Conservation (phyloP, 2,329 filamentous ascomycete species). For the Fusarium guadeloupense region DNA sequence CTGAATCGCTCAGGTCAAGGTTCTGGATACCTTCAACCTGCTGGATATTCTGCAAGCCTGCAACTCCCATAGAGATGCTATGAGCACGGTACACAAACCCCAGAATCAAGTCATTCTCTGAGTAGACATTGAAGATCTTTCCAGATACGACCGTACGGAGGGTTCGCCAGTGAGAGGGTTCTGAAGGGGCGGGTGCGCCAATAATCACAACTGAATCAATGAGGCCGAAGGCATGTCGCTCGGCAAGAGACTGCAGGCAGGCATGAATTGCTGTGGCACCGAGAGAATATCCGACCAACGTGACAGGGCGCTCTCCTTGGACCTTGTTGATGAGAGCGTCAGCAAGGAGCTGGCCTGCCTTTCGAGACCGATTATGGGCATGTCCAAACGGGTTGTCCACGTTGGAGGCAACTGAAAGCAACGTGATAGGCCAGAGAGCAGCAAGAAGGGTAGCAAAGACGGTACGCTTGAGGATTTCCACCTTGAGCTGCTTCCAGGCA, state of each 20-base stretch:
- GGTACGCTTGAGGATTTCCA: conserved; percentile 77
- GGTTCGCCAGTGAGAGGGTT: conserved; percentile 75
- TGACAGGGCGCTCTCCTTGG: conserved; percentile 84
- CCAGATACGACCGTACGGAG: conserved; percentile 83
- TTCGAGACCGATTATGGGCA: conserved; percentile 79
- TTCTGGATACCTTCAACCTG: conserved; percentile 72
- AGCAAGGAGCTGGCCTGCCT: conserved; percentile 81
- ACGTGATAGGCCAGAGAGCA: conserved; percentile 74
- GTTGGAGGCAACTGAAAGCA: conserved; percentile 72
- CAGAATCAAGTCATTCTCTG: conserved; percentile 85
- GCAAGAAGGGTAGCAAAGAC: conserved; percentile 74
- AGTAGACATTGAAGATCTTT: conserved; percentile 87
- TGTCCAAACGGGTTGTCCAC: conserved; percentile 86
- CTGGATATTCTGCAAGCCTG: conserved; percentile 79
- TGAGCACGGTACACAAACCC: conserved; percentile 88
- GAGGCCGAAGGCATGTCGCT: conserved; percentile 82
- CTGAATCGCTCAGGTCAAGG: conserved; percentile 61
- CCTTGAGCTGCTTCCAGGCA: conserved; percentile 78
- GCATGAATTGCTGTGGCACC: conserved; percentile 85
- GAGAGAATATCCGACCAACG: conserved; percentile 81
- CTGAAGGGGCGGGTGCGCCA: conserved; percentile 80
- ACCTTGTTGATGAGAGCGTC: conserved; percentile 84
- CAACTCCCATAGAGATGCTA: conserved; percentile 82
- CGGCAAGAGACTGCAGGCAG: conserved; percentile 79
- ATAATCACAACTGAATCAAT: conserved; percentile 86